A percentile compares a stretch with the other conserved stretches of the same genome.
Conservation (phyloP, 2,329 filamentous ascomycete species). For the Aspergillus brunneoviolaceus region DNA sequence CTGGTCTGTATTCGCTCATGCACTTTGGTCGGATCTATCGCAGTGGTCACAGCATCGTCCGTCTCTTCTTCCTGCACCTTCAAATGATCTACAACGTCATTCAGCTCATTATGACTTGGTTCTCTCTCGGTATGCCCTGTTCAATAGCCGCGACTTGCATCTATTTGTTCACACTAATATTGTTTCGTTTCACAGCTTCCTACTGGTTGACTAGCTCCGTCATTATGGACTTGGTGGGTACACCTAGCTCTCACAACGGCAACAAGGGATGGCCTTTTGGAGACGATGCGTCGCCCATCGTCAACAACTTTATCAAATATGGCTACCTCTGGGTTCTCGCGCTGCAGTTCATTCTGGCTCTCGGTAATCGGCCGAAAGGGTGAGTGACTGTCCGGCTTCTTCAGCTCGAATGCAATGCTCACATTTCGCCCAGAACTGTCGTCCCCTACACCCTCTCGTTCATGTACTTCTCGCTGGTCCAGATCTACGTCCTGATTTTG, state of each 20-base stretch:
- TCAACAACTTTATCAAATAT: conserved; percentile 91
- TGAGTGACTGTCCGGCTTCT: background rate
- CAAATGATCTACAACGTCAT: conserved; percentile 94
- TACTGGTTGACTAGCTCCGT: conserved; percentile 97
- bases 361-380: conserved; percentile 95
- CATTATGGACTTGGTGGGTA: conserved; percentile 95
- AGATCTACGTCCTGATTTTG: conserved; percentile 83
- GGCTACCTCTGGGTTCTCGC: conserved; percentile 87
- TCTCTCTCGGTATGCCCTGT: conserved; percentile 55
- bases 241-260: conserved; percentile 54
- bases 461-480: conserved; percentile 80
- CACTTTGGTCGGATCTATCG: conserved; percentile 99
- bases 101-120: conserved; percentile 90
- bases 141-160: no score
- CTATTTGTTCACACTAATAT: conserved; percentile 1
- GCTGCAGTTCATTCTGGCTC: conserved; percentile 91
- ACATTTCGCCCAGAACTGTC: background rate
- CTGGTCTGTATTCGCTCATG: conserved; percentile 95
- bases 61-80: conserved; percentile 98
- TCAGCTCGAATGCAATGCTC: background rate
- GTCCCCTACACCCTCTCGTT: conserved; percentile 91
- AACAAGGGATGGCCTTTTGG: conserved; percentile 86
- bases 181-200: conserved; percentile 58
- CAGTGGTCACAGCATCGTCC: conserved; percentile 92
- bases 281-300: conserved; percentile 76